Evolutionary conservation across 345 rosid species (phyloP).

Genomic region (Eucalyptus decipiens): DNA sequence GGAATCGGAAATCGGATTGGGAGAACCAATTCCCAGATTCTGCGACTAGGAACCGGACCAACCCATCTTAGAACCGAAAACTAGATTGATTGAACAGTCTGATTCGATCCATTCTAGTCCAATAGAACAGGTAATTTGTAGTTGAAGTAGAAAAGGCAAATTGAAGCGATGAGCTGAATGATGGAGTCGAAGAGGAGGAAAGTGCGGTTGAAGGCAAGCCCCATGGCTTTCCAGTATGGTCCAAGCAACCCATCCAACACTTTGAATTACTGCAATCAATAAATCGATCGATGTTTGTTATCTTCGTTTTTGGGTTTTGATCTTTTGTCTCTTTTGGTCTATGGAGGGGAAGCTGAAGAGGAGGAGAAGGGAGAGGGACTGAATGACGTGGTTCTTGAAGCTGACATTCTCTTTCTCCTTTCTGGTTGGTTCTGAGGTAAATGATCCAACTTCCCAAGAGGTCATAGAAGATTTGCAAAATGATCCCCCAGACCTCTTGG

Average conservation of each 20-base stretch:
- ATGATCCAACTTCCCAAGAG: constrained; percentile 95
- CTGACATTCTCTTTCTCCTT: constrained; percentile 72
- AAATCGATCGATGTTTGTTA: neutral
- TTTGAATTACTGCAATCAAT: constrained; percentile 70
- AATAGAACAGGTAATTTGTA: too few relatives aligned
- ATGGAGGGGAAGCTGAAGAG: neutral
- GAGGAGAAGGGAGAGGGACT: neutral
- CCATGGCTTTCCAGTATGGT: constrained; percentile 88
- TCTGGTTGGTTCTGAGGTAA: constrained; percentile 85
- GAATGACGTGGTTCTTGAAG: constrained; percentile 80
- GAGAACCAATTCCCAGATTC: rapidly evolving
- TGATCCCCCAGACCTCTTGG: constrained; percentile 37
- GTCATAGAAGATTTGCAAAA: constrained; percentile 79
- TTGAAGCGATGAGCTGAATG: constrained; percentile 78
- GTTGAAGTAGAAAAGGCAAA: too few relatives aligned
- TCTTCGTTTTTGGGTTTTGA: too few relatives aligned
- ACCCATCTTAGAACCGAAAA: too few relatives aligned
- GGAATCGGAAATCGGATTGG: too few relatives aligned
- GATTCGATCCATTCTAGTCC: too few relatives aligned
- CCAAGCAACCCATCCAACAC: constrained; percentile 94
- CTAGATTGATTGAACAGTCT: rapidly evolving
- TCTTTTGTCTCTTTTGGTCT: neutral
- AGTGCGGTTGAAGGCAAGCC: constrained; percentile 96
- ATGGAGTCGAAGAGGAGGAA: constrained; percentile 92
- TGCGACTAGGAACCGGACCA: rapidly evolving